These are phyloP conservation scores for Kwoniella heveanensis DNA, from an alignment of 768 basidiomycete genomes.

Conservation along the genomic window DNA sequence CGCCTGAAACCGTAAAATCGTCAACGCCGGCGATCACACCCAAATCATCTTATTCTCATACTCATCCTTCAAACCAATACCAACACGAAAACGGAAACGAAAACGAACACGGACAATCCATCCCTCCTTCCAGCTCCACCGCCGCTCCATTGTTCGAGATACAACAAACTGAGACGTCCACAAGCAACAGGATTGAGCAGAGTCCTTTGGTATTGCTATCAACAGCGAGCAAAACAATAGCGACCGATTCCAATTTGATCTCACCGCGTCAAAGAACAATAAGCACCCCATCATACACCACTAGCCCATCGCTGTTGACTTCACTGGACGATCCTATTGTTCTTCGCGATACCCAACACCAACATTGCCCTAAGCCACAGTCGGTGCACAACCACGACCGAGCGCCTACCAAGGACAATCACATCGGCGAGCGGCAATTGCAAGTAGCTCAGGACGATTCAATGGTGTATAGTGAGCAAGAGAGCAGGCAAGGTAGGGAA, in stretches of 20 bases:
- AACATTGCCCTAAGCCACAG: not conserved
- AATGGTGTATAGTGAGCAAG: constrained; percentile 13
- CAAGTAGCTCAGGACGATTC: constrained; percentile 4
- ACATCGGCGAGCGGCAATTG: not conserved
- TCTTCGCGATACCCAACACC: not conserved
- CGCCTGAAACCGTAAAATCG: constrained; percentile 8
- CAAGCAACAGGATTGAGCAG: constrained; percentile 1
- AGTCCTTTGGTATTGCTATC: constrained; percentile 1
- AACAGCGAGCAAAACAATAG: constrained; percentile 10
- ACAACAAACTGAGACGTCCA: not conserved
- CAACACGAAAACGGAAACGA: no score
- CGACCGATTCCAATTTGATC: constrained; percentile 12
- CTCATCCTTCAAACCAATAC: constrained; percentile 5
- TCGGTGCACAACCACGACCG: not conserved
- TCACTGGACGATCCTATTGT: constrained; percentile 19
- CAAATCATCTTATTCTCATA: not conserved
- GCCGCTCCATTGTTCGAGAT: constrained; percentile 11
- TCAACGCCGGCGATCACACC: not conserved
- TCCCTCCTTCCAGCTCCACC: constrained; percentile 18
- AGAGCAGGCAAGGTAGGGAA: constrained; percentile 5
- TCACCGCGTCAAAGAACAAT: constrained; percentile 9
- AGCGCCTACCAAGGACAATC: not conserved
- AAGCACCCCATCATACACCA: not conserved
- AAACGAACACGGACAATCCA: not conserved
- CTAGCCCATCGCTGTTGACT: not conserved